Evolutionary conservation across 148 eudicot genomes (phyloP).

Genomic region (Pharnaceum exiguum): DNA sequence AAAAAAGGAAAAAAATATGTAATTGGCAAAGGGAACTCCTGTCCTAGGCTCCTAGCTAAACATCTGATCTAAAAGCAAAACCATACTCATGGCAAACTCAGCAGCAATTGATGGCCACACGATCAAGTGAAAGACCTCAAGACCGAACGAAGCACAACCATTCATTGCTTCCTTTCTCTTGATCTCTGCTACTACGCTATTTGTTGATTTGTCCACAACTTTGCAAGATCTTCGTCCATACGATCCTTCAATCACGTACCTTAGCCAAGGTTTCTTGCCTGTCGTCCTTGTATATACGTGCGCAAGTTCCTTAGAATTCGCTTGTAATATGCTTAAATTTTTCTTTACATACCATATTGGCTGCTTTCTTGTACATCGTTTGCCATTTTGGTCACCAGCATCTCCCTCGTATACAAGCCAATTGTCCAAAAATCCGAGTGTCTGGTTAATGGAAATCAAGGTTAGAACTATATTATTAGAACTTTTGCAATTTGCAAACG

Average conservation of each 20-base stretch:
- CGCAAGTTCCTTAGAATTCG: conserved; percentile 38
- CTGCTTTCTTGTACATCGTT: conserved; percentile 16
- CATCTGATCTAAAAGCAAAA: conserved; percentile 71
- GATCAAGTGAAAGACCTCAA: conserved; percentile 67
- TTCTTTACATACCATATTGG: conserved; percentile 40
- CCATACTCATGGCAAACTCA: conserved; percentile 60
- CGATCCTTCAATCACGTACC: conserved; percentile 62
- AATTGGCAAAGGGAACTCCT: too few species aligned
- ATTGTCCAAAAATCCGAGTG: conserved; percentile 36
- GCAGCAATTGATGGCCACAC: conserved; percentile 51
- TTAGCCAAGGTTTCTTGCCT: conserved; percentile 21
- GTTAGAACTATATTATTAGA: too few species aligned
- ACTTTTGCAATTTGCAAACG: too few species aligned
- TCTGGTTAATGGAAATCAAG: conserved; percentile 31
- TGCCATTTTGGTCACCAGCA: conserved; percentile 4
- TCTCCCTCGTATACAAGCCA: conserved; percentile 76
- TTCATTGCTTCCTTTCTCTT: conserved; percentile 52
- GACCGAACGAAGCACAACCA: conserved; percentile 56
- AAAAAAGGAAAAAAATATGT: not conserved
- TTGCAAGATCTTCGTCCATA: conserved; percentile 52
- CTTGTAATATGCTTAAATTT: conserved; percentile 26
- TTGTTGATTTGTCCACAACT: conserved; percentile 47
- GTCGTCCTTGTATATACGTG: conserved; percentile 28
- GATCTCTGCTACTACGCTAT: conserved; percentile 60
- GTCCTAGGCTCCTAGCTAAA: conserved; percentile 21